A percentile compares a stretch with the other conserved stretches of the same genome.
Conservation (phyloP, 2,329 filamentous ascomycete species). For the Polychaeton citri region DNA sequence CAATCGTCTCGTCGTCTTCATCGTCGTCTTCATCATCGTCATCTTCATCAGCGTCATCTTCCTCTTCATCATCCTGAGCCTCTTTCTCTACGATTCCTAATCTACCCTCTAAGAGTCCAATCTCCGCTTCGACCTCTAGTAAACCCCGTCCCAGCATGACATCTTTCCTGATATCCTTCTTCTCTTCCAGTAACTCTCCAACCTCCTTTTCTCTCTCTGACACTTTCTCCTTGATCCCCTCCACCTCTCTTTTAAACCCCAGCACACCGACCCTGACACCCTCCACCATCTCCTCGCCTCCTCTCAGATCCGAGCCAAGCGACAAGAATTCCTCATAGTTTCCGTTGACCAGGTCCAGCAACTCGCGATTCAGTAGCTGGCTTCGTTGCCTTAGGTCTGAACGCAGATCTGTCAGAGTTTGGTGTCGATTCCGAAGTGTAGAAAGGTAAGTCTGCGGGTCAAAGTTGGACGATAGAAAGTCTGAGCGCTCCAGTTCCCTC, state of each 20-base stretch:
- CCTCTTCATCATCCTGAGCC: conserved; percentile 15
- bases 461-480: conserved; percentile 70
- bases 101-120: conserved; percentile 49
- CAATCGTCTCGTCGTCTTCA: conserved; percentile 14
- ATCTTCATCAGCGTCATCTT: conserved; percentile 14
- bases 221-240: conserved; percentile 57
- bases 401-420: conserved; percentile 88
- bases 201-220: conserved; percentile 51
- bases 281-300: conserved; percentile 83
- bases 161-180: conserved; percentile 47
- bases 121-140: conserved; percentile 52
- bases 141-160: conserved; percentile 50
- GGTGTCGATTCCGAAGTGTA: conserved; percentile 71
- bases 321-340: conserved; percentile 89
- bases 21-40: conserved; percentile 21
- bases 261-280: conserved; percentile 77
- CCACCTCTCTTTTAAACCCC: conserved; percentile 71
- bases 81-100: conserved; percentile 37
- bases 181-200: conserved; percentile 48
- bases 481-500: conserved; percentile 62
- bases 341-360: conserved; percentile 86
- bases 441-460: conserved; percentile 72
- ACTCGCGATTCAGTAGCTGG: conserved; percentile 66
- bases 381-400: conserved; percentile 71
- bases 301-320: conserved; percentile 65